phyloP scores from a whole-genome alignment of 202 grass and related monocot genomes.

The Cymbopogon flexuosus region DNA sequence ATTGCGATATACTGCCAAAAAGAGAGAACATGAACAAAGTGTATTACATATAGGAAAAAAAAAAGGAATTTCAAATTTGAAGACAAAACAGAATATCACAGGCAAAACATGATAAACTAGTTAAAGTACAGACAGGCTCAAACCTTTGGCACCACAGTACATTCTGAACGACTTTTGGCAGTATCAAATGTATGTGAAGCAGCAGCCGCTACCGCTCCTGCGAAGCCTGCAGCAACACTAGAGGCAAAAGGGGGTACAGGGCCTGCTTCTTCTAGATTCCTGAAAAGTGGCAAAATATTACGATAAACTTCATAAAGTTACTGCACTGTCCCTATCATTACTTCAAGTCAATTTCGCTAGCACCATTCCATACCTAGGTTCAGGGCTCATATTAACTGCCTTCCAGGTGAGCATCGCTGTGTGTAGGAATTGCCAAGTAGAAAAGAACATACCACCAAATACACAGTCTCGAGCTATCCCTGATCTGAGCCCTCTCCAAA shows the following conservation, averaged over 20 bases:
- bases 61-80: background rate
- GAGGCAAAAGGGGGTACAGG: constrained; percentile 66
- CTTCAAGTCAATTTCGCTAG: constrained; percentile 18
- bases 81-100: background rate
- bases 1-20: constrained; percentile 64
- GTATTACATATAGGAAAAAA: background rate
- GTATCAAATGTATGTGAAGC: constrained; percentile 91
- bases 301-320: constrained; percentile 1
- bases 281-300: constrained; percentile 30
- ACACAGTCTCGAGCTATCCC: constrained; percentile 73
- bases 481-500: constrained; percentile 86
- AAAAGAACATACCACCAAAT: constrained; percentile 90
- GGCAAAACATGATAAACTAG: constrained; percentile 6
- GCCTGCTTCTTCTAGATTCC: constrained; percentile 69
- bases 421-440: constrained; percentile 85
- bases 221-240: constrained; percentile 78
- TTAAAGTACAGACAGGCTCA: background rate
- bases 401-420: constrained; percentile 76
- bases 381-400: constrained; percentile 67
- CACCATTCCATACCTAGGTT: constrained; percentile 54
- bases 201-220: constrained; percentile 65
- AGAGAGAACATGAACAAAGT: constrained; percentile 7
- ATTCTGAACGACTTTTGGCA: constrained; percentile 82
- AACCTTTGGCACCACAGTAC: constrained; percentile 81
- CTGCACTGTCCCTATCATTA: background rate